phyloP scores from a whole-genome alignment of 495 filamentous ascomycete genomes.

The Tuber melanosporum region DNA sequence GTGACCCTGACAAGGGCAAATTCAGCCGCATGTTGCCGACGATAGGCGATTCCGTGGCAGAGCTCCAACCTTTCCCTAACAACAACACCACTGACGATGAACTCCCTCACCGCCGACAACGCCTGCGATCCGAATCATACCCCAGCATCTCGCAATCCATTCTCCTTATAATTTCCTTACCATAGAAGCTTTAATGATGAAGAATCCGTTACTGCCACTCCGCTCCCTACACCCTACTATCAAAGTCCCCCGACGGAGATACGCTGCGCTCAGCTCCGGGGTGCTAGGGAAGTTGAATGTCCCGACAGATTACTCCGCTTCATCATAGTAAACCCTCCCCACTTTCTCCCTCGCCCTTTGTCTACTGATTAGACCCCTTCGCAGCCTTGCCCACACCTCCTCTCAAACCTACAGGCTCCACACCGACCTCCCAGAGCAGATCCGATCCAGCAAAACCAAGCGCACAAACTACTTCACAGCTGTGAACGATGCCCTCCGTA shows the following conservation, averaged over 20 bases:
- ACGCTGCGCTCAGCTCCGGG: conserved; percentile 12
- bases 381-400: conserved; percentile 63
- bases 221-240: conserved; percentile 17
- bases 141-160: neutral
- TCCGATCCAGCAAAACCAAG: conserved; percentile 64
- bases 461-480: conserved; percentile 88
- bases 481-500: conserved; percentile 79
- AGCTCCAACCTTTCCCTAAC: neutral
- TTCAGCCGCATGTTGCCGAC: neutral
- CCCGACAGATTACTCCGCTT: conserved; percentile 80
- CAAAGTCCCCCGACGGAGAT: conserved; percentile 9
- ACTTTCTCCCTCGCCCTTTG: neutral
- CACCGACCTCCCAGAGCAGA: conserved; percentile 57
- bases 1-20: neutral
- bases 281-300: conserved; percentile 57
- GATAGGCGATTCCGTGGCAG: neutral
- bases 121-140: neutral
- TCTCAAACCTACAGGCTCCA: conserved; percentile 57
- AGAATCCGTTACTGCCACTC: conserved; percentile 12
- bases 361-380: conserved; percentile 7
- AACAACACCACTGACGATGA: neutral
- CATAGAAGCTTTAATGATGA: conserved; percentile 8
- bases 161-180: neutral
- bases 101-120: neutral
- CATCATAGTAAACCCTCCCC: conserved; percentile 50